A percentile compares a stretch with the other conserved stretches of the same genome.
phyloP scores from a whole-genome alignment of 2,329 filamentous ascomycete genomes.

The Fusarium denticulatum region DNA sequence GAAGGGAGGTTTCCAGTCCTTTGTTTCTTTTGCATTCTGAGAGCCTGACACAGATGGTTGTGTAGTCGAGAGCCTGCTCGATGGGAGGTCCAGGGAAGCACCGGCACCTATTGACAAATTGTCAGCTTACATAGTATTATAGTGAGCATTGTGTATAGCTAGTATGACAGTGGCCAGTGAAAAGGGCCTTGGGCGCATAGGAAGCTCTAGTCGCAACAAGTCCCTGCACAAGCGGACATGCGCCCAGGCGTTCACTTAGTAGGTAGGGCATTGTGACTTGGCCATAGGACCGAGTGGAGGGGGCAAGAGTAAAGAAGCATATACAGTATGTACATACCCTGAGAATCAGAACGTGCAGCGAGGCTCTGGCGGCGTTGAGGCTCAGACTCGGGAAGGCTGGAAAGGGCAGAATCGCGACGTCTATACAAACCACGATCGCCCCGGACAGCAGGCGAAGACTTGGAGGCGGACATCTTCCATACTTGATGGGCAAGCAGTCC shows the following conservation, averaged over 20 bases:
- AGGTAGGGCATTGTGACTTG: constrained; percentile 24
- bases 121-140: constrained; percentile 42
- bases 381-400: constrained; percentile 37
- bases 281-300: not conserved
- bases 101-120: constrained; percentile 31
- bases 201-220: constrained; percentile 14
- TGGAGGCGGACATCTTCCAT: constrained; percentile 51
- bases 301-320: constrained; percentile 2
- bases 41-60: constrained; percentile 68
- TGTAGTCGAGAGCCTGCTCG: constrained; percentile 43
- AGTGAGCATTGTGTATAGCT: not conserved
- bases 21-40: constrained; percentile 49
- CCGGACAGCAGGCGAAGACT: constrained; percentile 41
- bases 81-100: constrained; percentile 37
- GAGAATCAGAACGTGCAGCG: constrained; percentile 44
- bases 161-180: constrained; percentile 4
- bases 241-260: constrained; percentile 4
- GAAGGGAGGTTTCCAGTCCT: constrained; percentile 45
- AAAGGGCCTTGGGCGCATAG: not conserved
- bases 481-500: constrained; percentile 41
- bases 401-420: constrained; percentile 38
- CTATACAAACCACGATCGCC: constrained; percentile 44
- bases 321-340: constrained; percentile 41
- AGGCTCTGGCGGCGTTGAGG: constrained; percentile 39
- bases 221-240: constrained; percentile 27